Percentiles rank a stretch among this genome's conserved stretches.
Conservation (phyloP, 345 rosid genomes). For the Ceriops tagal region DNA sequence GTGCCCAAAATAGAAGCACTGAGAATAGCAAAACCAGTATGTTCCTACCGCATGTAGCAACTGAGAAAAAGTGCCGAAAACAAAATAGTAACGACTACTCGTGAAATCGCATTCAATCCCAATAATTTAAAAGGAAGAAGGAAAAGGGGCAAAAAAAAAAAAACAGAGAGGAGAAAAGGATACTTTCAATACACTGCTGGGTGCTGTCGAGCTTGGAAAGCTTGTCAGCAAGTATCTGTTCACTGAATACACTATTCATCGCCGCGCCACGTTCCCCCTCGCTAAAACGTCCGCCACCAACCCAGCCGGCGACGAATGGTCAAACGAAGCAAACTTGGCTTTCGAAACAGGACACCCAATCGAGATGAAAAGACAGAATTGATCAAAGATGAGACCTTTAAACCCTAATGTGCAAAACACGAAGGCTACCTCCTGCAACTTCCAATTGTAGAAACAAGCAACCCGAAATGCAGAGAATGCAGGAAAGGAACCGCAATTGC, state of each 20-base stretch:
- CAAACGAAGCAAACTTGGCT: background rate
- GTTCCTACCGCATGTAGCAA: too few species aligned
- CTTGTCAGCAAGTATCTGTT: conserved; percentile 91
- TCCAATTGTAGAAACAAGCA: background rate
- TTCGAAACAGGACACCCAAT: too few species aligned
- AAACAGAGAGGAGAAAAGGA: conserved; percentile 28
- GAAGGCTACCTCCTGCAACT: background rate
- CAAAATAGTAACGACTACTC: too few species aligned
- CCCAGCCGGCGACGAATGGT: background rate
- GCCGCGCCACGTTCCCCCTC: conserved; percentile 30
- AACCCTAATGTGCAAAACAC: background rate
- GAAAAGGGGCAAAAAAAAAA: background rate
- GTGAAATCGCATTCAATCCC: background rate
- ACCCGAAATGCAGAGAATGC: background rate
- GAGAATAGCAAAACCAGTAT: too few species aligned
- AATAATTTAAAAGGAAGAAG: background rate
- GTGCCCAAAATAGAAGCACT: too few species aligned
- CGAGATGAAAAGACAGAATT: too few species aligned
- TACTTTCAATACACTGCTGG: conserved; percentile 97
- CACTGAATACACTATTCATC: conserved; percentile 93
- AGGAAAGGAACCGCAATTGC: background rate
- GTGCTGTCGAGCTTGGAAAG: conserved; percentile 97
- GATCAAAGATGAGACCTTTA: background rate
- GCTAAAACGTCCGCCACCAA: conserved; percentile 2
- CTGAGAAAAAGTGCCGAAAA: too few species aligned